Evolutionary conservation across 257 asterid species (phyloP).

Genomic region (Primulina huaijiensis): DNA sequence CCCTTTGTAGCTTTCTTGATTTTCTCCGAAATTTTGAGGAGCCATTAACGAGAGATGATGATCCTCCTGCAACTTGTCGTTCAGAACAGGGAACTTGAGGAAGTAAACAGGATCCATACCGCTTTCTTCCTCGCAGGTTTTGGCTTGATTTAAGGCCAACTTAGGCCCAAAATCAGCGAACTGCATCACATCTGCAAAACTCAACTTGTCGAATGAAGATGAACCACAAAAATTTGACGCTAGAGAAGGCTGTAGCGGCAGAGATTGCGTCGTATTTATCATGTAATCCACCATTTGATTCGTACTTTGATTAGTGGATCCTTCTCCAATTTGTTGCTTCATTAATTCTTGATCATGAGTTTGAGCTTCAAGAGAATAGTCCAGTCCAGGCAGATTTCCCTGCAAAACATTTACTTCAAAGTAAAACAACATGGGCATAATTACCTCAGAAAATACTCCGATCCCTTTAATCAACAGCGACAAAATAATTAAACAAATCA

Average conservation of each 20-base stretch:
- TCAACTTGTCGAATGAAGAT: conserved; percentile 64
- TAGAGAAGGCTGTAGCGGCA: conserved; percentile 22
- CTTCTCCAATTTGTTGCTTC: conserved; percentile 34
- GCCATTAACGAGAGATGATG: conserved; percentile 28
- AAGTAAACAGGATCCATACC: conserved; percentile 71
- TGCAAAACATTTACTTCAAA: conserved; percentile 40
- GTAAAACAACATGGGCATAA: conserved; percentile 36
- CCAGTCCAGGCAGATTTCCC: conserved; percentile 38
- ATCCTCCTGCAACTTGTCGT: conserved; percentile 46
- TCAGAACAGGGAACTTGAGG: conserved; percentile 76
- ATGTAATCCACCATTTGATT: conserved; percentile 59
- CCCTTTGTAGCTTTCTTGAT: conserved; percentile 24
- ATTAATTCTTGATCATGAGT: conserved; percentile 27
- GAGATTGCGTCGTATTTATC: conserved; percentile 42
- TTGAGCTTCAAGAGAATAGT: conserved; percentile 35
- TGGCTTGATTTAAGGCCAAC: conserved; percentile 50
- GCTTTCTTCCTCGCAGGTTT: conserved; percentile 39
- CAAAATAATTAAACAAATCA: not conserved
- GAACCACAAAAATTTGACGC: conserved; percentile 39
- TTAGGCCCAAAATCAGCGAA: conserved; percentile 83
- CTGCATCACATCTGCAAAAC: conserved; percentile 90
- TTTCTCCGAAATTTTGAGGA: conserved; percentile 23
- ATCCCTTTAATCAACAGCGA: not conserved
- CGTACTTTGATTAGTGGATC: conserved; percentile 29
- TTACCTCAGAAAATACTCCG: not conserved